Evolutionary conservation across 257 asterid species (phyloP).

Genomic region (Primulina huaijiensis): DNA sequence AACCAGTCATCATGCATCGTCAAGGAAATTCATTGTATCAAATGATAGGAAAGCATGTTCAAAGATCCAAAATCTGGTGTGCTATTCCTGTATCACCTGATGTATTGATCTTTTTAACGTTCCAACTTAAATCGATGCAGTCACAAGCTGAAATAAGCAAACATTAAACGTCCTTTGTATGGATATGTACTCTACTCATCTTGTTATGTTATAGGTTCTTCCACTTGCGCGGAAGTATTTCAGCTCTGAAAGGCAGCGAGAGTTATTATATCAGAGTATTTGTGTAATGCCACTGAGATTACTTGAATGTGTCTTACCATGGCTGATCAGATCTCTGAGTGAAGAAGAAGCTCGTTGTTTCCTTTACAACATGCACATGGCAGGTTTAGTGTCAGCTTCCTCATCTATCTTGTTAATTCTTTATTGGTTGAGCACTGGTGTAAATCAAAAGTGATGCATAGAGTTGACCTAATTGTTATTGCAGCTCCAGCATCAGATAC

Average conservation of each 20-base stretch:
- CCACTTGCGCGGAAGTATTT: constrained; percentile 85
- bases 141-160: constrained; percentile 1
- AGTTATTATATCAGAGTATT: constrained; percentile 79
- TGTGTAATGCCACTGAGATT: constrained; percentile 97
- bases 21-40: no score
- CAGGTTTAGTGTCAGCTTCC: constrained; percentile 49
- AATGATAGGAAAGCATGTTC: constrained; percentile 14
- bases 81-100: constrained; percentile 6
- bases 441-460: constrained; percentile 19
- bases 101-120: background rate
- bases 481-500: constrained; percentile 93
- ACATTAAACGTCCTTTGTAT: background rate
- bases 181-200: constrained; percentile 20
- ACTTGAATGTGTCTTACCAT: constrained; percentile 89
- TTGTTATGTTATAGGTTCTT: constrained; percentile 59
- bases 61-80: constrained; percentile 5
- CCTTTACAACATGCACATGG: constrained; percentile 81
- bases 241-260: constrained; percentile 74
- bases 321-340: constrained; percentile 83
- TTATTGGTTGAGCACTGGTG: background rate
- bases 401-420: background rate
- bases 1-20: no score
- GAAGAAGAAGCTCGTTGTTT: constrained; percentile 84
- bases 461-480: constrained; percentile 22
- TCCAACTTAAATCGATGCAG: background rate